Evolutionary conservation across 805 yeast species (phyloP).

Genomic region (Candida coleopterorum): DNA sequence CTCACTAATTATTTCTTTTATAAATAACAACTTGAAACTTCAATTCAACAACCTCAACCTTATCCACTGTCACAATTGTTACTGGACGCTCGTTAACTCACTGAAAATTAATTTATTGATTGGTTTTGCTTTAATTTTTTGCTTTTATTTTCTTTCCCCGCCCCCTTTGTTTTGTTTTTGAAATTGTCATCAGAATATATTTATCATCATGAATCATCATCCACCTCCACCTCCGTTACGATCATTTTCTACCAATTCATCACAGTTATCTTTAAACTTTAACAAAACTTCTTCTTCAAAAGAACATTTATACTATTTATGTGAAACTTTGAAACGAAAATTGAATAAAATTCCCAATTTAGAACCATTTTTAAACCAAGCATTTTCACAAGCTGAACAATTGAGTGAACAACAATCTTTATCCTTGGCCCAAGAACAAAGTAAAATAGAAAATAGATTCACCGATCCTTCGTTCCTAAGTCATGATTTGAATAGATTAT

Average conservation of each 20-base stretch:
- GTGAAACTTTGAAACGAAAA: conserved; percentile 51
- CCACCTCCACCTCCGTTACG: conserved; percentile 23
- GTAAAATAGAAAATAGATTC: neutral
- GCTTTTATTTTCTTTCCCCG: too few species aligned
- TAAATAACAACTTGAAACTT: too few species aligned
- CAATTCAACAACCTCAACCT: too few species aligned
- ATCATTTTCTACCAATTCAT: conserved; percentile 25
- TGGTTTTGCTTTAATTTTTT: too few species aligned
- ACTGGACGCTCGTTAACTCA: too few species aligned
- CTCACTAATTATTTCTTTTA: too few species aligned
- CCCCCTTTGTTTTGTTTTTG: too few species aligned
- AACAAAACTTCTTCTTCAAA: conserved; percentile 57
- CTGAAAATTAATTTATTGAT: too few species aligned
- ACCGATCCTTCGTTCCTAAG: neutral
- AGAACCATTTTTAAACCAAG: conserved; percentile 61
- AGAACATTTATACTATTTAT: conserved; percentile 68
- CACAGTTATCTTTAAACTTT: conserved; percentile 39
- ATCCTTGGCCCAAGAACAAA: conserved; percentile 36
- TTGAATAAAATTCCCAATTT: conserved; percentile 61
- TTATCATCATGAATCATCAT: conserved; percentile 13
- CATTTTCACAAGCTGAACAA: conserved; percentile 62
- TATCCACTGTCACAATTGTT: too few species aligned
- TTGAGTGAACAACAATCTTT: conserved; percentile 70
- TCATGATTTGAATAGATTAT: conserved; percentile 17
- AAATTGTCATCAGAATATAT: too few species aligned